A percentile compares a stretch with the other conserved stretches of the same genome.
phyloP scores from a whole-genome alignment of 73 alveolate genomes.

The Urostyla sp. region DNA sequence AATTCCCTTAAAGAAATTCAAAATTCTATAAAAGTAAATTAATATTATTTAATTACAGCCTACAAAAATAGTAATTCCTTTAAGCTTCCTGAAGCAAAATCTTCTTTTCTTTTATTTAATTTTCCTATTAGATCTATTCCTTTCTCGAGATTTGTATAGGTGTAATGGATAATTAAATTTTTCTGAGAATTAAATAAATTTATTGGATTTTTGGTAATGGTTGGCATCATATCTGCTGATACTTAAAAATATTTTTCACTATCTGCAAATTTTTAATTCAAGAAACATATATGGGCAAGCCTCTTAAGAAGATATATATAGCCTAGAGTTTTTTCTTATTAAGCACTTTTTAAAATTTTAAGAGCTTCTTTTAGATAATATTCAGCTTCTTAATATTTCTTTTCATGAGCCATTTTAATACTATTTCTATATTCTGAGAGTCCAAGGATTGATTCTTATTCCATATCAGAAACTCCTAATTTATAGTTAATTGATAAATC shows the following conservation, averaged over 20 bases:
- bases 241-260: conserved; percentile 59
- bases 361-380: conserved; percentile 40
- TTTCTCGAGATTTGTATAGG: conserved; percentile 48
- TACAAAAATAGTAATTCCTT: conserved; percentile 19
- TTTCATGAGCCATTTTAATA: neutral
- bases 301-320: conserved; percentile 57
- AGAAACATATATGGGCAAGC: conserved; percentile 49
- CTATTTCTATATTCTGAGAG: conserved; percentile 36
- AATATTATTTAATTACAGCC: conserved; percentile 19
- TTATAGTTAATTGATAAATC: neutral
- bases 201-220: conserved; percentile 37
- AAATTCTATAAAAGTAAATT: conserved; percentile 16
- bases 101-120: conserved; percentile 17
- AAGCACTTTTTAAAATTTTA: conserved; percentile 19
- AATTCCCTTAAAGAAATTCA: conserved; percentile 26
- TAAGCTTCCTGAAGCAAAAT: neutral
- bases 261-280: conserved; percentile 28
- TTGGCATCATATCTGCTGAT: neutral
- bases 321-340: conserved; percentile 49
- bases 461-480: conserved; percentile 40
- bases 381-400: conserved; percentile 35
- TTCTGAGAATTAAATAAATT: conserved; percentile 20
- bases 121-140: conserved; percentile 19
- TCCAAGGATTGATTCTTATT: conserved; percentile 20
- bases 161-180: conserved; percentile 38